Evolutionary conservation across 352 stramenopile species (phyloP), one percentile per base, ranked within the genome.

Genomic region (Halophytophthora batemanensis): DNA sequence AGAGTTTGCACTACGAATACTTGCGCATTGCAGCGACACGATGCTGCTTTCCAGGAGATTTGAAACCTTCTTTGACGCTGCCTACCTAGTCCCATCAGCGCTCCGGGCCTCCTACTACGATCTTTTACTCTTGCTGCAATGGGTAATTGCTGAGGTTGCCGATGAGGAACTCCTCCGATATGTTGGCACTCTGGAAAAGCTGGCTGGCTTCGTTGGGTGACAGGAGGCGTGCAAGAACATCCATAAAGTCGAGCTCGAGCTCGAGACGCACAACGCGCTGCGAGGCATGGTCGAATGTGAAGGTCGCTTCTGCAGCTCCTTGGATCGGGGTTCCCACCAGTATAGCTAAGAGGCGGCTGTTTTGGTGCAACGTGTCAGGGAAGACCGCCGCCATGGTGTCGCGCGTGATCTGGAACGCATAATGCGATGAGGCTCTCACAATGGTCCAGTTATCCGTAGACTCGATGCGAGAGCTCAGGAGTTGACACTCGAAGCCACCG

Each of bases 161-260:
- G 37, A 85, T 77, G 41, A 75, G 74, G 15, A 51, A 73, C 22
- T 85, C 69, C 31, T 85, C 66, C 12, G 61, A 68, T 41, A 85
- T 75, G 25, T 53, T 53, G 17, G 71, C 66, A 35, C 49, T 49
- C 11, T 71, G 51, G 14, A 87, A 74, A 2, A 87, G 37, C 15
- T 62, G 6, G n/a, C 61, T 71, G 0, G 85, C 44, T 3, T 77
- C 62, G 11, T 37, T 50, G 0, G 73, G 61, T 39, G 62, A 66
- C 45, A 87, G 45, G 13, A 87, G 46, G 0, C 52, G 38, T 3
- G 71, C 59, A 36, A 85, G 82, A 8, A 70, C 66, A 17, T 61
- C 53, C 12, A 79, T 52, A 13, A 85, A 64, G 36, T 83, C 71
- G n/a, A 85, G 42, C 11, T 62, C 59, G 39, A 63, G 70, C 25